These are phyloP conservation scores for Neoboletus brunneissimus DNA, from an alignment of 768 basidiomycete species.

Conservation along the genomic window DNA sequence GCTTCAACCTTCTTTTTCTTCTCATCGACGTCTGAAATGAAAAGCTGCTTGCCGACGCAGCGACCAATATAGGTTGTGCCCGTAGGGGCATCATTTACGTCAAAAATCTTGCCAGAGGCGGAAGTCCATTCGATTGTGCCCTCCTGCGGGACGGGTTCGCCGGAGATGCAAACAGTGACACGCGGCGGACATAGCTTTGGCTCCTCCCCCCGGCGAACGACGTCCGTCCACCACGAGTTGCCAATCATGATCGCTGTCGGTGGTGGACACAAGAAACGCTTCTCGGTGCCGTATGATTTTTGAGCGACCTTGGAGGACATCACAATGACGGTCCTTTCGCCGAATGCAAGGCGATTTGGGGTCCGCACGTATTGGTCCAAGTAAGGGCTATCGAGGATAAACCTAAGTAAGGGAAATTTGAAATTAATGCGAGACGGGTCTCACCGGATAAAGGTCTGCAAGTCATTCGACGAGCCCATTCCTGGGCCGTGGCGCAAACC, in stretches of 20 bases:
- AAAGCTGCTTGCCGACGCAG: slow-evolving; percentile 91
- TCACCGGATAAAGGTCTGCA: slow-evolving; percentile 80
- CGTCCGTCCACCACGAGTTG: slow-evolving; percentile 91
- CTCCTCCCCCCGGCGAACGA: slow-evolving; percentile 69
- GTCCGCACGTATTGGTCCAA: slow-evolving; percentile 84
- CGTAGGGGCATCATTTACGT: slow-evolving; percentile 72
- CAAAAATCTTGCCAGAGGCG: slow-evolving; percentile 79
- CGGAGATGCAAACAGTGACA: slow-evolving; percentile 89
- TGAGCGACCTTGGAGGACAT: slow-evolving; percentile 99
- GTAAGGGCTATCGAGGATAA: slow-evolving; percentile 53
- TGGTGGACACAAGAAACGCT: slow-evolving; percentile 91
- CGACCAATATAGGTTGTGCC: slow-evolving; percentile 90
- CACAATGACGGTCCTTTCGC: slow-evolving; percentile 91
- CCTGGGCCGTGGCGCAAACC: slow-evolving; percentile 60
- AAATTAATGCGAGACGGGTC: slow-evolving; percentile 22
- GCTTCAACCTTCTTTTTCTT: slow-evolving; percentile 96
- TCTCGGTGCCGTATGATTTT: slow-evolving; percentile 96
- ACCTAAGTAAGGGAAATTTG: slow-evolving; percentile 14
- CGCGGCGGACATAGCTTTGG: slow-evolving; percentile 73
- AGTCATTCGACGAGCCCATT: slow-evolving; percentile 63
- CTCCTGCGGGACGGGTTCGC: slow-evolving; percentile 83
- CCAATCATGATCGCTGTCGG: slow-evolving; percentile 94
- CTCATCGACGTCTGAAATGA: slow-evolving; percentile 93
- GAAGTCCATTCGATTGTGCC: slow-evolving; percentile 86
- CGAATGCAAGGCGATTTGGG: slow-evolving; percentile 82